phyloP scores from a whole-genome alignment of 1,284 basidiomycete genomes.

The Austroboletus niveus region DNA sequence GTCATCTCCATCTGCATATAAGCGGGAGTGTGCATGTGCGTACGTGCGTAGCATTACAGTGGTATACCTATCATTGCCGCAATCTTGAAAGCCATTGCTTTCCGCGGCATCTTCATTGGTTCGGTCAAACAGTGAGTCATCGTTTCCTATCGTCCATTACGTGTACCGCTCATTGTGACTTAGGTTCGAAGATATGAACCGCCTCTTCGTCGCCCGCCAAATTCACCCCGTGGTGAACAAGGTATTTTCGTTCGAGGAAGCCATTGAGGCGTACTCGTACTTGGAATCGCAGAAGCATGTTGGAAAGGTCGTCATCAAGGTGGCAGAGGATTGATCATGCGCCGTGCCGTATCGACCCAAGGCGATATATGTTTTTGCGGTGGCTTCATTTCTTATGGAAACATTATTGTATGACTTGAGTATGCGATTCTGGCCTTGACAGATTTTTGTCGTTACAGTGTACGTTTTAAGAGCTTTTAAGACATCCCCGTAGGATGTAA shows the following conservation, averaged over 20 bases:
- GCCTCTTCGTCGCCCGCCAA: conserved; percentile 38
- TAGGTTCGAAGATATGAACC: conserved; percentile 48
- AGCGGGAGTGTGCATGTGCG: background rate
- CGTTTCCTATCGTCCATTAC: background rate
- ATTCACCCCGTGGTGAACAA: conserved; percentile 50
- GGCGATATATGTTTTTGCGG: conserved; percentile 9
- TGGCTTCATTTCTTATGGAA: background rate
- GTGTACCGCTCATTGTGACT: background rate
- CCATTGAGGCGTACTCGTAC: conserved; percentile 43
- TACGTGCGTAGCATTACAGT: conserved; percentile 5
- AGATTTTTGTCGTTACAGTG: no score
- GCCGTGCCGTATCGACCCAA: conserved; percentile 22
- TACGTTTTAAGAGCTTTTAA: no score
- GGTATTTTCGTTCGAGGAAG: conserved; percentile 50
- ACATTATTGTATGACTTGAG: no score
- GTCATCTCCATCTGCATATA: no score
- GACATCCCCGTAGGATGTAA: no score
- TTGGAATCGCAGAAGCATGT: conserved; percentile 44
- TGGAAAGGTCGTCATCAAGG: conserved; percentile 49
- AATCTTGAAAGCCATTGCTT: conserved; percentile 20
- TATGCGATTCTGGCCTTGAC: no score
- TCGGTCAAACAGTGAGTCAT: conserved; percentile 32
- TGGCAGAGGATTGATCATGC: conserved; percentile 20
- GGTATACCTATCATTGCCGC: conserved; percentile 39
- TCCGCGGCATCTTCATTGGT: conserved; percentile 42